Conservation (phyloP, 306 rosid genomes). For the Argentina anserina region DNA sequence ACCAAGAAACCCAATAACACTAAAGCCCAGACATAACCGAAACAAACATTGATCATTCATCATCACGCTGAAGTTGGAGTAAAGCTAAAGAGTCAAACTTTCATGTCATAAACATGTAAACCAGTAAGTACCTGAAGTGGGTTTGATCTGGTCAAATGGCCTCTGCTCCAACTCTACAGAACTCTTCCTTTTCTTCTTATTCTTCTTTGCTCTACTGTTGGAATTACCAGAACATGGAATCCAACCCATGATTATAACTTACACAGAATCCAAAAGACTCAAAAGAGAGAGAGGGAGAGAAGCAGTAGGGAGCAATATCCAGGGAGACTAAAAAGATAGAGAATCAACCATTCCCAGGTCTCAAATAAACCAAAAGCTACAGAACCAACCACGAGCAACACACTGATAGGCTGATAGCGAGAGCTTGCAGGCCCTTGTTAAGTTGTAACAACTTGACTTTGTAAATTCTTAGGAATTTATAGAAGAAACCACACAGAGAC, state of each 20-base stretch:
- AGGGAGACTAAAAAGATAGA: slow-evolving; percentile 18
- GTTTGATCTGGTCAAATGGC: slow-evolving; percentile 51
- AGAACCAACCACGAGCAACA: slow-evolving; percentile 31
- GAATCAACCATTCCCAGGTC: slow-evolving; percentile 14
- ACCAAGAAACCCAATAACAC: neutral
- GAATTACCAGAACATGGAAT: slow-evolving; percentile 79
- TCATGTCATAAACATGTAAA: slow-evolving; percentile 7
- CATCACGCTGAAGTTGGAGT: slow-evolving; percentile 20
- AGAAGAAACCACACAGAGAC: neutral
- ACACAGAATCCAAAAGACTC: slow-evolving; percentile 7
- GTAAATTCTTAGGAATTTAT: neutral
- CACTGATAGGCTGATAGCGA: slow-evolving; percentile 22
- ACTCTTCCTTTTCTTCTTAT: slow-evolving; percentile 44
- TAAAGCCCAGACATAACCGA: slow-evolving; percentile 6
- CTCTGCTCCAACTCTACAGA: slow-evolving; percentile 40
- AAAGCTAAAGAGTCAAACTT: slow-evolving; percentile 22
- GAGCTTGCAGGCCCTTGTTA: slow-evolving; percentile 12
- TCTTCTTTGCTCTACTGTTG: slow-evolving; percentile 46
- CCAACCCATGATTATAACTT: slow-evolving; percentile 60
- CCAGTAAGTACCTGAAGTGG: slow-evolving; percentile 41
- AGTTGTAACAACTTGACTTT: neutral
- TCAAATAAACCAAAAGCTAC: slow-evolving; percentile 19
- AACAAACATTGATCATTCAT: slow-evolving; percentile 22
- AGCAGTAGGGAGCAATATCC: slow-evolving; percentile 3
- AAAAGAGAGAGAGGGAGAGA: neutral